Evolutionary conservation across 2,329 filamentous ascomycete genomes (phyloP).

Genomic region (Cladosporium sp.): DNA sequence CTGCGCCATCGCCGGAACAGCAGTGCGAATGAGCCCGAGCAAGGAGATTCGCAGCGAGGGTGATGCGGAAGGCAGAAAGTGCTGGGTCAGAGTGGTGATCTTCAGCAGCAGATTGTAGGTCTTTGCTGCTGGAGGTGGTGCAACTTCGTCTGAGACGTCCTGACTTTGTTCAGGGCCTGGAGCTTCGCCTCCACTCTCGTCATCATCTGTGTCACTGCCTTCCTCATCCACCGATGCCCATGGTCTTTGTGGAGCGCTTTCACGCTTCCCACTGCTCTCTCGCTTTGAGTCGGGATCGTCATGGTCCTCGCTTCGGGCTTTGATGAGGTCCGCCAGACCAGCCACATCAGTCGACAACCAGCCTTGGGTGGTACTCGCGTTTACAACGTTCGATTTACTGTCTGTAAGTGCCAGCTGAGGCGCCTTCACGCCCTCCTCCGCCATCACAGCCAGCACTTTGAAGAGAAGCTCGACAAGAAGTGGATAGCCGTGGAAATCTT

Average conservation of each 20-base stretch:
- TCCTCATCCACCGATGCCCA: conserved; percentile 33
- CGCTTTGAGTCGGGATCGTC: not conserved
- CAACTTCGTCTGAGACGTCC: conserved; percentile 29
- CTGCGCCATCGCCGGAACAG: conserved; percentile 69
- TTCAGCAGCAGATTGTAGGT: conserved; percentile 79
- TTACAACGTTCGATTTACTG: not conserved
- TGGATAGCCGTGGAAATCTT: conserved; percentile 92
- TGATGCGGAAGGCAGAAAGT: conserved; percentile 85
- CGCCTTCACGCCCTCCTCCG: conserved; percentile 73
- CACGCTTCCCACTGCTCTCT: conserved; percentile 34
- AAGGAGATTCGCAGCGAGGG: conserved; percentile 76
- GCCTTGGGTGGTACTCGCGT: conserved; percentile 11
- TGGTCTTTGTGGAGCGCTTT: conserved; percentile 36
- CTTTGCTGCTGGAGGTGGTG: conserved; percentile 66
- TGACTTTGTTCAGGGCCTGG: conserved; percentile 25
- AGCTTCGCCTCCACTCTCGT: conserved; percentile 28
- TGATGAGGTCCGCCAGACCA: conserved; percentile 44
- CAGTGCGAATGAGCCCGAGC: conserved; percentile 72
- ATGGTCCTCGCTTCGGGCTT: conserved; percentile 21
- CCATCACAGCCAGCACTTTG: conserved; percentile 76
- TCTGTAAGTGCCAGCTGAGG: conserved; percentile 51
- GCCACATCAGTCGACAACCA: conserved; percentile 43
- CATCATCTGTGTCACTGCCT: conserved; percentile 39
- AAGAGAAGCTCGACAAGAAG: conserved; percentile 84
- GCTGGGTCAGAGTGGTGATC: conserved; percentile 81